Evolutionary conservation across 352 stramenopile genomes (phyloP).

Genomic region (Phytophthora citrophthora): DNA sequence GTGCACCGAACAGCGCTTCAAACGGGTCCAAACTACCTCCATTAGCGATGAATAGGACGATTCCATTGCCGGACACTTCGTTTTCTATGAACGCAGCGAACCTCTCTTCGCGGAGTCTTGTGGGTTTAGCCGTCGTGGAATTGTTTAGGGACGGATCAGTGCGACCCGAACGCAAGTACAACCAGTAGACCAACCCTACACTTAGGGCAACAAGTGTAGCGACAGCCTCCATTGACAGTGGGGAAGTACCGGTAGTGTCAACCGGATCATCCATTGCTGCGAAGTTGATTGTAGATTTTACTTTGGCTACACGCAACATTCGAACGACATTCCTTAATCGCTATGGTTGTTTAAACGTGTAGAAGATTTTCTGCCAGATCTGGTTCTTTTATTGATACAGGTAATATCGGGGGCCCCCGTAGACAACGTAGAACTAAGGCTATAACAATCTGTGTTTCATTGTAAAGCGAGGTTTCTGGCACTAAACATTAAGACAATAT

Average conservation of each 20-base stretch:
- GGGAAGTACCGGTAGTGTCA: background rate
- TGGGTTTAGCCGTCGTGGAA: background rate
- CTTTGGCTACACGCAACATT: too few species aligned
- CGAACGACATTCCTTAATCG: too few species aligned
- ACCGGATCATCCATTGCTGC: slow-evolving; percentile 4
- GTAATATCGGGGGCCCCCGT: too few species aligned
- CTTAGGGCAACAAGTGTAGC: slow-evolving; percentile 18
- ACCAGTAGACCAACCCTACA: slow-evolving; percentile 28
- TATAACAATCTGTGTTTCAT: too few species aligned
- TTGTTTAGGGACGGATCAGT: background rate
- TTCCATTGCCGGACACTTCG: slow-evolving; percentile 21
- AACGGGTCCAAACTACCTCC: slow-evolving; percentile 17
- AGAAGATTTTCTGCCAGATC: too few species aligned
- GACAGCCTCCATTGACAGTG: slow-evolving; percentile 9
- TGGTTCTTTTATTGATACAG: too few species aligned
- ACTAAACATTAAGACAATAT: too few species aligned
- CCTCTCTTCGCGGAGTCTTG: slow-evolving; percentile 9
- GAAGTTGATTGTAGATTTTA: background rate
- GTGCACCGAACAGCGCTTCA: slow-evolving; percentile 19
- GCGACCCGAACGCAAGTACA: slow-evolving; percentile 15
- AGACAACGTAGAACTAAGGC: too few species aligned
- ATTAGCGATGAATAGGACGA: slow-evolving; percentile 17
- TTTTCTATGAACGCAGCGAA: slow-evolving; percentile 28
- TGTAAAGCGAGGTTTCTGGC: too few species aligned
- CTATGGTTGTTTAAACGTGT: too few species aligned